Evolutionary conservation across 2,329 filamentous ascomycete species (phyloP), one percentile per base, ranked within the genome.

Genomic region (Hypoxylon rubiginosum): DNA sequence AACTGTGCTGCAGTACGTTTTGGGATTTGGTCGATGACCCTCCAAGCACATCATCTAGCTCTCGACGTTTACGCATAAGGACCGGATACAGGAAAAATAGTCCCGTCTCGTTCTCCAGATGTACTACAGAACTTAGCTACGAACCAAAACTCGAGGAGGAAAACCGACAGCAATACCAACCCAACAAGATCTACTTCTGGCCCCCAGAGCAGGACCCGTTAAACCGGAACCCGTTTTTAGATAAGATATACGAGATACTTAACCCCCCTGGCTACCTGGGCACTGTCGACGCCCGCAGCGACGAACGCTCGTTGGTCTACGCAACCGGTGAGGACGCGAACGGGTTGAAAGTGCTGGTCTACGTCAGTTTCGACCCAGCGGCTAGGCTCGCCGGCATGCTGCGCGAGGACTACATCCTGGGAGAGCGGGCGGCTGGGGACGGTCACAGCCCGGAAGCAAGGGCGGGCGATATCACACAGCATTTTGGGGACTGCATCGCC

Each of bases 1-100:
- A 86, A 54, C 75, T 81, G 11, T 79, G 82, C 1, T 84, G 83
- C 66, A 81, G 80, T 21, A 82, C 88, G 0, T 91, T 88, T 70
- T 58, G 91, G 4, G 89, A 91, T 68, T 74, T 91, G 0, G 84
- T 90, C 5, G 82, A 89, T 66, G 83, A 86, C 65, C 77, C 83
- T 2, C 52, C 75, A 2, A 80, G 77, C 60, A 80, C 75, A 32
- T 67, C 73, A 1, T 62, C 68, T 2, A 70, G 75, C n/a, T 66
- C 74, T 3, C 78, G 78, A 54, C 66, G 79, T 17, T 76, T 88
- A 11, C 82, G 84, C 4, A 77, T 91, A 4, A 81, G 85, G 26
- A 78, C 86, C 9, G 83, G 83, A 2, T 80, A 82, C 30, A 79
- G 86, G 43, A 78, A 75, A 15, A 69, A 77, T 7, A 77, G 77